Conservation (phyloP, 352 stramenopile genomes). For the Elongisporangium senticosum region DNA sequence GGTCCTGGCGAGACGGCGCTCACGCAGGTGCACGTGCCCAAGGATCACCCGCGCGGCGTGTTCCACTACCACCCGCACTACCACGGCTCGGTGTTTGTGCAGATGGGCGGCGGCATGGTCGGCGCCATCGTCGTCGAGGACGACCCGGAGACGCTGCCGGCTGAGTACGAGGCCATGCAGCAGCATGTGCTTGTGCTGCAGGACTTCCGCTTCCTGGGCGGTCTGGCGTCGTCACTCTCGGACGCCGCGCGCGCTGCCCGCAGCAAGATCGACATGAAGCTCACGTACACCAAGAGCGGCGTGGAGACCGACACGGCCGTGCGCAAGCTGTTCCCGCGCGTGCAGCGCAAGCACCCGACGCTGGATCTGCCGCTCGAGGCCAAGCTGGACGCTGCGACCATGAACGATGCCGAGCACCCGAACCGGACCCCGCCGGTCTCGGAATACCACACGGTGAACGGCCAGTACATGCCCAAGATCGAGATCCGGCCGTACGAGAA, state of each 20-base stretch:
- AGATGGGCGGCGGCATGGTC: conserved; percentile 74
- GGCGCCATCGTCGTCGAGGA: conserved; percentile 65
- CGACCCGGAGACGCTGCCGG: conserved; percentile 28
- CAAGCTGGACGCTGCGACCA: conserved; percentile 14
- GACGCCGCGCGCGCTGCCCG: conserved; percentile 41
- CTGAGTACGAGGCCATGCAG: conserved; percentile 36
- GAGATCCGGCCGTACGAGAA: conserved; percentile 45
- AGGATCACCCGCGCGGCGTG: conserved; percentile 57
- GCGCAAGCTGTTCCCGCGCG: conserved; percentile 31
- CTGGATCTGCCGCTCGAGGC: conserved; percentile 18
- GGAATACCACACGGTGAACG: conserved; percentile 68
- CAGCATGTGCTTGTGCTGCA: conserved; percentile 51
- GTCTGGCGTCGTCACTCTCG: conserved; percentile 37
- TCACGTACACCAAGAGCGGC: conserved; percentile 42
- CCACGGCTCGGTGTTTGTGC: conserved; percentile 64
- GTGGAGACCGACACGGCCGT: conserved; percentile 25
- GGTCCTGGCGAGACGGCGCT: conserved; percentile 41
- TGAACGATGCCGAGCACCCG: conserved; percentile 6
- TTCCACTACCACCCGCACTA: conserved; percentile 87
- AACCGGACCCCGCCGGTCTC: conserved; percentile 23
- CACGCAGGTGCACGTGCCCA: conserved; percentile 48
- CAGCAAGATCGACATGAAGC: conserved; percentile 38
- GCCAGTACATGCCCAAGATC: conserved; percentile 61
- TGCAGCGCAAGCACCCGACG: conserved; percentile 27
- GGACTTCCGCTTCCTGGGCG: conserved; percentile 60